Evolutionary conservation across 1,284 basidiomycete species (phyloP).

Genomic region (Puccinia triticina): DNA sequence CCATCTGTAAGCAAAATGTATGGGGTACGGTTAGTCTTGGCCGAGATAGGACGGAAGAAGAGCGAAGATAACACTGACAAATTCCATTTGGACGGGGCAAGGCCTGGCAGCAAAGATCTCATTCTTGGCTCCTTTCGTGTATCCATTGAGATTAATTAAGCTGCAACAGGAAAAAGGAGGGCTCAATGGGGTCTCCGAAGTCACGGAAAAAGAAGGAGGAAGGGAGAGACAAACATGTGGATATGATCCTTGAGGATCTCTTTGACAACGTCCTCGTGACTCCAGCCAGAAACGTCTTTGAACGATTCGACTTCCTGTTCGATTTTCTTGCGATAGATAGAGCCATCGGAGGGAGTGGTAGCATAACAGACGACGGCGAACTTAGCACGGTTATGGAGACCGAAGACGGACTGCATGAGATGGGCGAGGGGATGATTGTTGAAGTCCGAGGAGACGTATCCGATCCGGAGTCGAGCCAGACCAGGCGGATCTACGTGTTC

Average conservation of each 20-base stretch:
- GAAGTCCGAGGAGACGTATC: slow-evolving; percentile 69
- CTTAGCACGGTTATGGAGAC: slow-evolving; percentile 64
- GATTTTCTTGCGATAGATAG: slow-evolving; percentile 66
- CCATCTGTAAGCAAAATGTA: slow-evolving; percentile 60
- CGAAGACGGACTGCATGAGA: slow-evolving; percentile 69
- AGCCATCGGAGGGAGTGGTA: slow-evolving; percentile 66
- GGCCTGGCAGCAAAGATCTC: slow-evolving; percentile 69
- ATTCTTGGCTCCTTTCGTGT: slow-evolving; percentile 70
- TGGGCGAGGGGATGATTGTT: slow-evolving; percentile 69
- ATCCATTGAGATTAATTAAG: slow-evolving; percentile 69
- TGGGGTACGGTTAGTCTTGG: neutral
- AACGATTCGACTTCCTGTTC: slow-evolving; percentile 64
- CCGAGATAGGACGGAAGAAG: neutral
- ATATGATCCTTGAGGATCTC: slow-evolving; percentile 65
- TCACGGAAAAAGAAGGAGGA: neutral
- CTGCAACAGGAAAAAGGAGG: neutral
- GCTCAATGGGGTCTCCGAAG: neutral
- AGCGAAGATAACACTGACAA: slow-evolving; percentile 59
- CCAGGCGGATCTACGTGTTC: slow-evolving; percentile 1
- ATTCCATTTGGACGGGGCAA: slow-evolving; percentile 68
- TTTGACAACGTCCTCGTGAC: slow-evolving; percentile 63
- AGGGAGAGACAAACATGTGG: slow-evolving; percentile 62
- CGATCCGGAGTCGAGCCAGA: slow-evolving; percentile 63
- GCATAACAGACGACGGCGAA: slow-evolving; percentile 68
- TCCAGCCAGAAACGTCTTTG: slow-evolving; percentile 65